Conservation (phyloP, 495 filamentous ascomycete species). For the Penicillium roqueforti region DNA sequence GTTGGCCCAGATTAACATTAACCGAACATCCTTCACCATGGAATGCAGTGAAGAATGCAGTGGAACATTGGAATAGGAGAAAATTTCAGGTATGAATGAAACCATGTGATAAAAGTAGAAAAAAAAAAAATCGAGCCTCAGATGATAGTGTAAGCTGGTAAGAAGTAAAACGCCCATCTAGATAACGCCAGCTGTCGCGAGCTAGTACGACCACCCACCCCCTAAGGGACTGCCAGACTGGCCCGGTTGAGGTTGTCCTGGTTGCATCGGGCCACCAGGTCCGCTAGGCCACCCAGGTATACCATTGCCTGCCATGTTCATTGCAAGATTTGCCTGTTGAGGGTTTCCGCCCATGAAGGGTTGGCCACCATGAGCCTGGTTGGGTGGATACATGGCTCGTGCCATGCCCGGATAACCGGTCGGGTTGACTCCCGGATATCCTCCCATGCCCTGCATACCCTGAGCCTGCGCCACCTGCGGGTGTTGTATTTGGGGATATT, state of each 20-base stretch:
- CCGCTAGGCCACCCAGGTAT: slow-evolving; percentile 41
- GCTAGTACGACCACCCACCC: slow-evolving; percentile 44
- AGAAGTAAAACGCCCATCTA: slow-evolving; percentile 27
- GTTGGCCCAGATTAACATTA: slow-evolving; percentile 41
- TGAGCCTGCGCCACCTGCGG: slow-evolving; percentile 57
- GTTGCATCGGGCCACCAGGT: slow-evolving; percentile 38
- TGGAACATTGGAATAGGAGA: slow-evolving; percentile 14
- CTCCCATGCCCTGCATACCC: slow-evolving; percentile 44
- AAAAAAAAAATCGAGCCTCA: slow-evolving; percentile 12
- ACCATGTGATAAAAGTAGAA: slow-evolving; percentile 17
- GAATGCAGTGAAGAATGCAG: slow-evolving; percentile 15
- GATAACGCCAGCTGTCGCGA: slow-evolving; percentile 24
- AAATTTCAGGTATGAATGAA: slow-evolving; percentile 19
- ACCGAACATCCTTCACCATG: slow-evolving; percentile 23
- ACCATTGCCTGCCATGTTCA: slow-evolving; percentile 38
- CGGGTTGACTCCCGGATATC: slow-evolving; percentile 34
- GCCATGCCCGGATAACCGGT: slow-evolving; percentile 38
- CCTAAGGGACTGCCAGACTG: slow-evolving; percentile 43
- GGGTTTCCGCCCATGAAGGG: slow-evolving; percentile 39
- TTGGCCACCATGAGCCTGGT: slow-evolving; percentile 38
- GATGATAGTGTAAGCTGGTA: slow-evolving; percentile 8
- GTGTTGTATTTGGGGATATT: slow-evolving; percentile 47
- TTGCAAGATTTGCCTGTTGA: slow-evolving; percentile 38
- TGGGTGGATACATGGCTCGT: slow-evolving; percentile 41
- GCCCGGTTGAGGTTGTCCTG: slow-evolving; percentile 42